Base-by-base conservation (phyloP, 2,329 filamentous ascomycete genomes). In the Westerdykella sp. region DNA sequence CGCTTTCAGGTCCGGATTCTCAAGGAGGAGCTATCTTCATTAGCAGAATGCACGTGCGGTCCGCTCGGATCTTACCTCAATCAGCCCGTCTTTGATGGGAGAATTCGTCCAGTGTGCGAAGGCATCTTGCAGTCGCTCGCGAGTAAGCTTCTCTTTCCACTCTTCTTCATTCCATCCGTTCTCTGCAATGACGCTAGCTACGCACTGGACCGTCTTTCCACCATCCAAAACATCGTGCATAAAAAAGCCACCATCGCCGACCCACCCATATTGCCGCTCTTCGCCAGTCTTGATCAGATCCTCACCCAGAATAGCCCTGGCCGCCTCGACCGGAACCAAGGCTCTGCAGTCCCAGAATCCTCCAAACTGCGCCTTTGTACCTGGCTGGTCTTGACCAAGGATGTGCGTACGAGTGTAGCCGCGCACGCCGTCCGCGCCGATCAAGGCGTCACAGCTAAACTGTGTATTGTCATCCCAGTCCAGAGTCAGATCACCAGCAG, bases 391-490 rank as follows among this genome's bases (percentile, higher is more conserved):
- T n/a, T 13, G 16, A 6, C 48, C 50, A 2, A 54, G 37, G 6
- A 54, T 25, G 41, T 51, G 38, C 2, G 16, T 22, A 11, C 50
- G 44, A 11, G 43, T 43, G n/a, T 41, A 36, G 4, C 48, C 44
- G 32, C 38, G 48, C 5, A 51, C 42, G 11, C 50, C 51, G 40
- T 68, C 58, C 14, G 62, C 60, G 0, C 63, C 62, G 31, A 71
- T 59, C 3, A 69, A 57, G 15, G 41, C 43, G 40, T 50, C 45
- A 14, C 38, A 41, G n/a, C 44, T n/a, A 32, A 43, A 42, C 2
- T 7, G 21, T 35, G 61, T 63, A 1, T 70, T 72, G 45, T 75
- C 73, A n/a, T 60, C 53, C 39, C 75, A 76, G 16, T 53, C 56
- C 34, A 75, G 54, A 3, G 56, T 51, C 50, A 71, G 13, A 28